Percentiles rank a stretch among this genome's conserved stretches.
Evolutionary conservation across 2,329 filamentous ascomycete species (phyloP).

Genomic region (Trichoderma arundinaceum): DNA sequence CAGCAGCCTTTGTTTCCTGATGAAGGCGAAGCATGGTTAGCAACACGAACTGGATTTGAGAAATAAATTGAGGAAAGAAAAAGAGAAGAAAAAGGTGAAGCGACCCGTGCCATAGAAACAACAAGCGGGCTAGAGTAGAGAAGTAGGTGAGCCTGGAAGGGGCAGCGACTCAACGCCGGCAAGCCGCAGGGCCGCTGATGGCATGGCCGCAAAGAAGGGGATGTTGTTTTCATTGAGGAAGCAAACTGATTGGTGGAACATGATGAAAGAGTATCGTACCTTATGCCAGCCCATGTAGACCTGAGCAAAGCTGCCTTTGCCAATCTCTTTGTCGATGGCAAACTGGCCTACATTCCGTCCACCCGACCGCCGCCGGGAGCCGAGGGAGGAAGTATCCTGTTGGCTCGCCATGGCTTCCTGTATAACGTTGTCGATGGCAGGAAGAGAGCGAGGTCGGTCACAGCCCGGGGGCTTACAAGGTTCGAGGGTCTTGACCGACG

Average conservation of each 20-base stretch:
- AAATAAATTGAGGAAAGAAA: not conserved
- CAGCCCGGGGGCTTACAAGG: slow-evolving; percentile 48
- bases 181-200: not conserved
- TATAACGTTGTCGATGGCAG: slow-evolving; percentile 42
- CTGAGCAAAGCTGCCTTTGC: slow-evolving; percentile 95
- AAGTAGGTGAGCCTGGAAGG: not conserved
- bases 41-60: not conserved
- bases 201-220: not conserved
- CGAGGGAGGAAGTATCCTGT: slow-evolving; percentile 46
- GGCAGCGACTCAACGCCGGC: not conserved
- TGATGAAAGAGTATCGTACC: slow-evolving; percentile 52
- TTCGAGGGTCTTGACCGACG: slow-evolving; percentile 45
- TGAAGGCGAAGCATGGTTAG: slow-evolving; percentile 23
- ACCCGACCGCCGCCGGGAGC: slow-evolving; percentile 44
- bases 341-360: slow-evolving; percentile 70
- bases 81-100: not conserved
- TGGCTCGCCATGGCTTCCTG: slow-evolving; percentile 50
- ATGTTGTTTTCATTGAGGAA: not conserved
- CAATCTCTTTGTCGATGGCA: slow-evolving; percentile 84
- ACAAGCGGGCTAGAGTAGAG: too few relatives aligned
- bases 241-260: slow-evolving; percentile 17
- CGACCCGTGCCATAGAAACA: not conserved
- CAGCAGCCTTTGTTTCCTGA: slow-evolving; percentile 78
- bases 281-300: slow-evolving; percentile 88
- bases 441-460: slow-evolving; percentile 42